Evolutionary conservation across 495 filamentous ascomycete species (phyloP).

Genomic region (Penicillium robsamsonii): DNA sequence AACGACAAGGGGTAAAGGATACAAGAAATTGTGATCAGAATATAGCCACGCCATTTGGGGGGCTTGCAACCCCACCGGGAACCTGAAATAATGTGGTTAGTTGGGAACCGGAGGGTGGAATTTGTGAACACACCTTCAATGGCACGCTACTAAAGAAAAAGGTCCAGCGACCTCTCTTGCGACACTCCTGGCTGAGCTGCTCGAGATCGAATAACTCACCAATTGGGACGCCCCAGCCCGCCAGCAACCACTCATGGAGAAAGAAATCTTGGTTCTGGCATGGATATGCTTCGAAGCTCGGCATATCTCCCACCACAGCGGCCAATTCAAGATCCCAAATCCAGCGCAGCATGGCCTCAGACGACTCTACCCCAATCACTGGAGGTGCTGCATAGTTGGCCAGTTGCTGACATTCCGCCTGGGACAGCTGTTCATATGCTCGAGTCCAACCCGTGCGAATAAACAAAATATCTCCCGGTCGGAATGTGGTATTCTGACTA

Average conservation of each 20-base stretch:
- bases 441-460: slow-evolving; percentile 49
- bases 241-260: slow-evolving; percentile 54
- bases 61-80: slow-evolving; percentile 54
- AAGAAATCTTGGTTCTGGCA: slow-evolving; percentile 25
- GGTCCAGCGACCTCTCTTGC: slow-evolving; percentile 38
- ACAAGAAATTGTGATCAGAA: slow-evolving; percentile 24
- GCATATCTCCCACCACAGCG: slow-evolving; percentile 50
- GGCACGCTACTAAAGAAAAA: slow-evolving; percentile 59
- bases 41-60: slow-evolving; percentile 51
- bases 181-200: slow-evolving; percentile 44
- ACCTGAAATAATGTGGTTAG: slow-evolving; percentile 22
- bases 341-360: slow-evolving; percentile 44
- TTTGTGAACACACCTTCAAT: slow-evolving; percentile 40
- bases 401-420: slow-evolving; percentile 29
- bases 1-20: background rate
- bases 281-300: slow-evolving; percentile 47
- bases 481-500: slow-evolving; percentile 37
- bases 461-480: slow-evolving; percentile 55
- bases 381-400: slow-evolving; percentile 26
- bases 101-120: background rate
- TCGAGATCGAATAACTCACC: slow-evolving; percentile 61
- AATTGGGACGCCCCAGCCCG: slow-evolving; percentile 57
- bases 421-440: slow-evolving; percentile 38
- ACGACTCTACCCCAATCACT: slow-evolving; percentile 47
- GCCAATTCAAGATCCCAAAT: slow-evolving; percentile 51